Evolutionary conservation across 805 yeast genomes (phyloP), one percentile per base, ranked within the genome.

Genomic region (Candida succiphila): DNA sequence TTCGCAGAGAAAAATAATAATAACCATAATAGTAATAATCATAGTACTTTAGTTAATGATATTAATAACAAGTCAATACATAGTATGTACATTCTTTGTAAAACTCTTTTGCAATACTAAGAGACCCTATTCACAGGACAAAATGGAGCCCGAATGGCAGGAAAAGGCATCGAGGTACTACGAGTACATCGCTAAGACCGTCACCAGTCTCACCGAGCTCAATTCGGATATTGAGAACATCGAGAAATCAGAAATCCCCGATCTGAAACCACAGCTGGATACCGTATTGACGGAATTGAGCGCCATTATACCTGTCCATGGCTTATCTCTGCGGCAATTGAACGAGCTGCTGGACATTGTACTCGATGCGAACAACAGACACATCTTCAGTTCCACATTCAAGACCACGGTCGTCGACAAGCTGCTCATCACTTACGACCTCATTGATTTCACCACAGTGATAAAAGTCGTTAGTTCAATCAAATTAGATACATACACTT

Each of bases 371-470:
- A 4, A 25, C 5, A 49, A 51, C 18, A 9, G 20, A 17, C 39
- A 30, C 12, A 13, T 28, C 8, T 41, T 47, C 28, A 41, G 29
- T n/a, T 29, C 16, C n/a, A 25, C 41, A 7, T 10, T 39, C 18
- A 48, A 50, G 27, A 2, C 6, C 5, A 42, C 37, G 23, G 25
- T 53, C 17, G 26, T 44, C 4, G 27, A 32, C 4, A 17, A 29
- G 12, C 18, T 51, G 2, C 19, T 52, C 12, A 10, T 33, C 4
- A 39, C 48, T 27, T 39, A 43, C 30, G 52, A 53, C 5, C 16
- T 45, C 22, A 27, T 51, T 4, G 53, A 49, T 32, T 46, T 50
- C 19, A 32, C 36, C 5, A 36, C 46, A 0, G 38, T 50, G 25
- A 35, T 50, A 7, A 41, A 37, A 20, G 29, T 52, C 4, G 24